phyloP scores from a whole-genome alignment of 169 alveolate species.

The Babesia ovata region DNA sequence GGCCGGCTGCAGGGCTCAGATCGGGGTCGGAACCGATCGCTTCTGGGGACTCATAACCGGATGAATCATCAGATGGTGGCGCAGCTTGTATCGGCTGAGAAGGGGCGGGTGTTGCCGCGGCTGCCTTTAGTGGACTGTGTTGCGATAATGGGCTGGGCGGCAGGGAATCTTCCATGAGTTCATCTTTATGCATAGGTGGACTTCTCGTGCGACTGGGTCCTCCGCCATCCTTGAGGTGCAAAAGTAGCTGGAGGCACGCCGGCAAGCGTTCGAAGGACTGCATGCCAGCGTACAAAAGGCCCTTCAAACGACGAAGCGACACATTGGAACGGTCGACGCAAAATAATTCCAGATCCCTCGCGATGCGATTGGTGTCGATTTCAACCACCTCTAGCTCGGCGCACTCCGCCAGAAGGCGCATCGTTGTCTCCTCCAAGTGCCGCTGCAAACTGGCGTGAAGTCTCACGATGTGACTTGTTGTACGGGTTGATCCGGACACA shows the following conservation, averaged over 20 bases:
- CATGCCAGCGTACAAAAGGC: constrained; percentile 38
- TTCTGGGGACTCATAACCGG: not conserved
- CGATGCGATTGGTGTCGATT: constrained; percentile 32
- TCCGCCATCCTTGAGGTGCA: constrained; percentile 9
- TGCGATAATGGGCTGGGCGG: not conserved
- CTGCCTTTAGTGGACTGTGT: no score
- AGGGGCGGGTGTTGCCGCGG: not conserved
- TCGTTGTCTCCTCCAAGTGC: constrained; percentile 32
- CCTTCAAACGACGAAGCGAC: constrained; percentile 42
- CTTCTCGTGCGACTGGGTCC: not conserved
- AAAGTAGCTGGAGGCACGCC: constrained; percentile 27
- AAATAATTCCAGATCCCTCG: constrained; percentile 21
- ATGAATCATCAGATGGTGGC: not conserved
- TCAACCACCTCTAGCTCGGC: constrained; percentile 28
- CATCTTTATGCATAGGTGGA: not conserved
- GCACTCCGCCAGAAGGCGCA: constrained; percentile 23
- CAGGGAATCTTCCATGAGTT: not conserved
- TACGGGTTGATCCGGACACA: constrained; percentile 9
- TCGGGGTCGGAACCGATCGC: not conserved
- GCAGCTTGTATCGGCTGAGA: not conserved
- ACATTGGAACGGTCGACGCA: constrained; percentile 21
- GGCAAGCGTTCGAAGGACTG: constrained; percentile 25
- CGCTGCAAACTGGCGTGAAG: constrained; percentile 25
- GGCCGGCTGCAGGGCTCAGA: not conserved
- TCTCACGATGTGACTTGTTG: constrained; percentile 29